Evolutionary conservation across 2,329 filamentous ascomycete genomes (phyloP).

Genomic region (Aspergillus pseudoglaucus): DNA sequence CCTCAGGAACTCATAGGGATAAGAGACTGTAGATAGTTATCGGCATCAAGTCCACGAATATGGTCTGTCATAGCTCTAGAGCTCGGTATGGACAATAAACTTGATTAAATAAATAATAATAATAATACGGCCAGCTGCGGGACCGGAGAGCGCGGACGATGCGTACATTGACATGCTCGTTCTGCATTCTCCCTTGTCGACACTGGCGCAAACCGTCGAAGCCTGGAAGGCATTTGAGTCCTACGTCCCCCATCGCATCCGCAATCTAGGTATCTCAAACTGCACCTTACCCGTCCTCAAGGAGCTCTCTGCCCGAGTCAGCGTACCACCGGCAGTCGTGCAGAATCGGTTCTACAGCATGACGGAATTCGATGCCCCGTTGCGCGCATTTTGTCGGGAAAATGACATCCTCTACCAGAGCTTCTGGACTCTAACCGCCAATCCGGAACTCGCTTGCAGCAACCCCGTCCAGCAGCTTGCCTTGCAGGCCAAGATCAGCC

Average conservation of each 20-base stretch:
- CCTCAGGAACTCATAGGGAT: too few relatives aligned
- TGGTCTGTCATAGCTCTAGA: too few relatives aligned
- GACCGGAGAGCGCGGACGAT: conserved; percentile 27
- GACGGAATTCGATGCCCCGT: conserved; percentile 53
- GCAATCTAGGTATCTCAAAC: conserved; percentile 70
- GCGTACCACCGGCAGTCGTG: conserved; percentile 55
- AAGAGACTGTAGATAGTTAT: too few relatives aligned
- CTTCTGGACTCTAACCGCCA: conserved; percentile 58
- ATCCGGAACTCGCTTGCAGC: conserved; percentile 46
- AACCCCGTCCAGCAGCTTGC: conserved; percentile 48
- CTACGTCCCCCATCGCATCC: conserved; percentile 60
- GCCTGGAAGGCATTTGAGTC: conserved; percentile 62
- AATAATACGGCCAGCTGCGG: too few relatives aligned
- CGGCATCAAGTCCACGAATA: too few relatives aligned
- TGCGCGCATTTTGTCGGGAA: conserved; percentile 53
- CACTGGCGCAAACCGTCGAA: conserved; percentile 48
- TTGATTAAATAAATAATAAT: too few relatives aligned
- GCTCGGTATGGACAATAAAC: too few relatives aligned
- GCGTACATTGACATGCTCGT: conserved; percentile 54
- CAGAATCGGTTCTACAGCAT: conserved; percentile 67
- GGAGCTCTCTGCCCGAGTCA: conserved; percentile 40
- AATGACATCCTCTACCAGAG: conserved; percentile 51
- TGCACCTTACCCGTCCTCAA: conserved; percentile 53
- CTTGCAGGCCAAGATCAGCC: conserved; percentile 32
- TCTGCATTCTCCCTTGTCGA: conserved; percentile 52